These are phyloP conservation scores for Boletus tylopilopsis DNA, from an alignment of 768 basidiomycete genomes.

Conservation along the genomic window DNA sequence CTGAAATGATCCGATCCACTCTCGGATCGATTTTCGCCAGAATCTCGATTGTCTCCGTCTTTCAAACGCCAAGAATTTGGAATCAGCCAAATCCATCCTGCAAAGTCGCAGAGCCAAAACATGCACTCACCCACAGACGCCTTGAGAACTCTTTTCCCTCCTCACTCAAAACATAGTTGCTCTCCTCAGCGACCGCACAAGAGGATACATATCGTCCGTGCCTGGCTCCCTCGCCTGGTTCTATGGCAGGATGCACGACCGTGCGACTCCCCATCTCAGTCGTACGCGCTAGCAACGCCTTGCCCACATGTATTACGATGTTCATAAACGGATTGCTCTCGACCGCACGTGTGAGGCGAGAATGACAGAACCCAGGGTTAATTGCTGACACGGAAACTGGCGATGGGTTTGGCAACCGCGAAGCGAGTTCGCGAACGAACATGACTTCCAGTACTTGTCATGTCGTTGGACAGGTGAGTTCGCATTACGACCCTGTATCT, in stretches of 20 bases:
- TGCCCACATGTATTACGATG: slow-evolving; percentile 1
- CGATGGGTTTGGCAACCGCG: slow-evolving; percentile 25
- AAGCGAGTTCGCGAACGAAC: slow-evolving; percentile 34
- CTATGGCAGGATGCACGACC: slow-evolving; percentile 32
- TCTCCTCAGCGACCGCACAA: slow-evolving; percentile 28
- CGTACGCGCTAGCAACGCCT: slow-evolving; percentile 26
- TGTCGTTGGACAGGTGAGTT: neutral
- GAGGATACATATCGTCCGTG: slow-evolving; percentile 31
- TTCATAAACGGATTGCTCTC: slow-evolving; percentile 6
- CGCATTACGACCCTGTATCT: neutral
- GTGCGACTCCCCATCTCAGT: slow-evolving; percentile 36
- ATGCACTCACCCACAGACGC: slow-evolving; percentile 32
- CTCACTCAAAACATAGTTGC: slow-evolving; percentile 30
- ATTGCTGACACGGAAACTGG: slow-evolving; percentile 30
- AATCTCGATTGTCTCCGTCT: slow-evolving; percentile 29
- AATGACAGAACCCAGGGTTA: slow-evolving; percentile 36
- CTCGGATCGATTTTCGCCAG: slow-evolving; percentile 27
- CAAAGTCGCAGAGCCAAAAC: neutral
- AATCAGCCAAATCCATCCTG: slow-evolving; percentile 1
- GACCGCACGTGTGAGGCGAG: slow-evolving; percentile 24
- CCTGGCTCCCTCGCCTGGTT: slow-evolving; percentile 17
- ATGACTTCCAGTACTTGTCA: slow-evolving; percentile 32
- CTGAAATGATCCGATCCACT: slow-evolving; percentile 24
- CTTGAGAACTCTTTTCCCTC: slow-evolving; percentile 30
- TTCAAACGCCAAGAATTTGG: neutral